Base-by-base conservation (phyloP, 257 asterid genomes). In the Solanum sitiens region DNA sequence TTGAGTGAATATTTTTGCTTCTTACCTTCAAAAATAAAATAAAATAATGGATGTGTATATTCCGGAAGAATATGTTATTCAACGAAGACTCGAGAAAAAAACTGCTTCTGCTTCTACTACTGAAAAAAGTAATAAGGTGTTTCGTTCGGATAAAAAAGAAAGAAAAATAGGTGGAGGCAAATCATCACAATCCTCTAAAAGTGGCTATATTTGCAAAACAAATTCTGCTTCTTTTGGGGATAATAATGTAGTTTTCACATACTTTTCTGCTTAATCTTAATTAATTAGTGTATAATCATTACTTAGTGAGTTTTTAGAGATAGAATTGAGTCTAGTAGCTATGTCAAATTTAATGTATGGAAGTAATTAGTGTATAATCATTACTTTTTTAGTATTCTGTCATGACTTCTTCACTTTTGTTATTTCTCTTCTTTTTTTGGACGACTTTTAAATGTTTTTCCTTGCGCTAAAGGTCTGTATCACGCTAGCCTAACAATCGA, bases 41-140 rank as follows among this genome's bases (percentile, higher is more conserved):
- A 35, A 35, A 33, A 37, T 0, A 10, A 92, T 92, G 93, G 93
- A 93, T 75, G 93, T 93, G 2, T 93, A 89, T 88, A 93, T 93
- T 86, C 37, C 92, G 6, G 93, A 93, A 70, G 95, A 93, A 89
- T 91, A 91, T 11, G 71, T 90, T 59, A 61, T 23, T 7, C 90
- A 89, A 89, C 87, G 93, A 86, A 88, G 94, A 84, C 40, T 63
- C 0, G 93, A 93, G 91, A 92, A 90, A 86, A 87, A 83, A 59
- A 20, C 23, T 18, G 77, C 44, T 33, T 25, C 39, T n/a, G 23
- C 63, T 75, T 2, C 83, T 11, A 1, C 53, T 7, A 44, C 9
- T 25, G 42, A 37, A 63, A 72, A 76, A 85, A 16, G 70, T 32
- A 73, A 10, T 33, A 30, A 12, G 59, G 30, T 18, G 53, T 13